Evolutionary conservation across 1,284 basidiomycete genomes (phyloP).

Genomic region (Pterula multifida): DNA sequence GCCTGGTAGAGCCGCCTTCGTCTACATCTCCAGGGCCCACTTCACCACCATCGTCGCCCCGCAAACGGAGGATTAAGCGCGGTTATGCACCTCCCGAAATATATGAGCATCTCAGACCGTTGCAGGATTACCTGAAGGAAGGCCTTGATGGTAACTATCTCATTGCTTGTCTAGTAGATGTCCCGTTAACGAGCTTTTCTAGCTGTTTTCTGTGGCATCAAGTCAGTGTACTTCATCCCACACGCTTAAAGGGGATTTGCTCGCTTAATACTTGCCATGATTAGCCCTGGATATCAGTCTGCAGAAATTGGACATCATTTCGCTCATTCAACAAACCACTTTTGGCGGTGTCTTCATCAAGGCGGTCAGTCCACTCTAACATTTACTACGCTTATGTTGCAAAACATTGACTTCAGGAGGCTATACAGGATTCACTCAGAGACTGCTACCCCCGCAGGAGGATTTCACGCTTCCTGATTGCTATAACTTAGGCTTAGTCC

Average conservation of each 20-base stretch:
- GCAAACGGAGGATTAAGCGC: conserved; percentile 14
- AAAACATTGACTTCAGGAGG: neutral
- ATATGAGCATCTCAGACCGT: conserved; percentile 31
- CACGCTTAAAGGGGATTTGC: conserved; percentile 6
- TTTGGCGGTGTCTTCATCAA: conserved; percentile 46
- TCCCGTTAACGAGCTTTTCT: too few species aligned
- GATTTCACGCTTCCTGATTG: conserved; percentile 31
- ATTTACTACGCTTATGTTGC: neutral
- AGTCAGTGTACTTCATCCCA: conserved; percentile 25
- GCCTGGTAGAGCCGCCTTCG: neutral
- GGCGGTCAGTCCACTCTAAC: conserved; percentile 25
- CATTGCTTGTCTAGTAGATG: conserved; percentile 1
- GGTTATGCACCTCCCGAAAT: conserved; percentile 32
- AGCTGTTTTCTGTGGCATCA: conserved; percentile 62
- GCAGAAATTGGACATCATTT: conserved; percentile 60
- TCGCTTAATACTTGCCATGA: neutral
- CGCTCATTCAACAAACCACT: conserved; percentile 59
- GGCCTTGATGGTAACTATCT: conserved; percentile 30
- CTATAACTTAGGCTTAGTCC: conserved; percentile 41
- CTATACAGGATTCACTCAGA: conserved; percentile 40
- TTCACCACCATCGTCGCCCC: neutral
- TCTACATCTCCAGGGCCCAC: neutral
- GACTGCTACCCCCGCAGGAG: conserved; percentile 29
- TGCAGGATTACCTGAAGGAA: conserved; percentile 28
- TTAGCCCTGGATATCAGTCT: conserved; percentile 48